These are phyloP conservation scores for Mixia osmundae DNA, from an alignment of 1,284 basidiomycete species.

Conservation along the genomic window DNA sequence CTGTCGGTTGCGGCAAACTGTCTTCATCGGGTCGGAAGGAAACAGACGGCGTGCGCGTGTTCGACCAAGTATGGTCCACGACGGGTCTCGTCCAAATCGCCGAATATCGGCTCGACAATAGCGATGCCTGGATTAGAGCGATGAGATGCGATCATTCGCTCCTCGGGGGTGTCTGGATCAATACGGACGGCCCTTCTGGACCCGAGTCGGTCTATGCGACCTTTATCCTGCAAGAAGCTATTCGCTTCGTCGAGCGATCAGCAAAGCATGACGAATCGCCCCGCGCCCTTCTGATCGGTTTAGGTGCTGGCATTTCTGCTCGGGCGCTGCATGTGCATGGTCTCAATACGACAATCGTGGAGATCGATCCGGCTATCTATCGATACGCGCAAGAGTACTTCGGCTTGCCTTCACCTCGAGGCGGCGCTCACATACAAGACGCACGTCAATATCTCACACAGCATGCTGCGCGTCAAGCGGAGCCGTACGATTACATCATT, in stretches of 20 bases:
- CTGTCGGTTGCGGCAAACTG: no score
- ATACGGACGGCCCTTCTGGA: slow-evolving; percentile 12
- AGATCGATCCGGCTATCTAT: slow-evolving; percentile 72
- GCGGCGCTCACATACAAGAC: slow-evolving; percentile 44
- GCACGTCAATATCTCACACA: slow-evolving; percentile 23
- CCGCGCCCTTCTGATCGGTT: slow-evolving; percentile 48
- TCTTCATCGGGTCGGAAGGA: no score
- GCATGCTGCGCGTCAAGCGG: slow-evolving; percentile 21
- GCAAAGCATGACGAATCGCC: slow-evolving; percentile 23
- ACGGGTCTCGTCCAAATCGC: slow-evolving; percentile 1
- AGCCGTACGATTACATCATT: slow-evolving; percentile 46
- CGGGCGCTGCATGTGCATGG: slow-evolving; percentile 42
- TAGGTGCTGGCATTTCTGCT: slow-evolving; percentile 60
- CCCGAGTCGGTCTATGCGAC: slow-evolving; percentile 41
- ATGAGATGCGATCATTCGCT: slow-evolving; percentile 66
- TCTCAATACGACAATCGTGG: slow-evolving; percentile 44
- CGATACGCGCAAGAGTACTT: slow-evolving; percentile 54
- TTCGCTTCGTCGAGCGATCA: slow-evolving; percentile 34
- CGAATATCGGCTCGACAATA: neutral
- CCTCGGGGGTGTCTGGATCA: slow-evolving; percentile 67
- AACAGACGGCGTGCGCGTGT: no score
- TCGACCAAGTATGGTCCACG: no score
- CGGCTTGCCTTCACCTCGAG: slow-evolving; percentile 38
- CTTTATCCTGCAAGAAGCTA: slow-evolving; percentile 65
- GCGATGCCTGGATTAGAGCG: neutral